These are phyloP conservation scores for Crithidia expoeki DNA, from an alignment of 208 protist genomes.

Conservation along the genomic window DNA sequence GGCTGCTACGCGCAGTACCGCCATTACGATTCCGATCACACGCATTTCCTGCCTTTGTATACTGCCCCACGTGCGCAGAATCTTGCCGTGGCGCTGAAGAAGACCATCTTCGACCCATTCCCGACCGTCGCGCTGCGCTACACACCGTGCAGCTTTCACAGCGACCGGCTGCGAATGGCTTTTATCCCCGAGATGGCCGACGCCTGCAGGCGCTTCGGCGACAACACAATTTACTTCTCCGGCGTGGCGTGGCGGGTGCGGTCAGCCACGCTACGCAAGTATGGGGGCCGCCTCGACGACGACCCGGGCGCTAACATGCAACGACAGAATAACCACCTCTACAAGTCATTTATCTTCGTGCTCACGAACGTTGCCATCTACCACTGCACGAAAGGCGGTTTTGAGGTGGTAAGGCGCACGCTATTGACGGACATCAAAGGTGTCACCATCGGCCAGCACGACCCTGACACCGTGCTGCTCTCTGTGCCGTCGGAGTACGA, in stretches of 20 bases:
- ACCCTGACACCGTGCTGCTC: conserved; percentile 65
- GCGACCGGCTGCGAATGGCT: conserved; percentile 56
- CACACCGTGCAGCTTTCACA: conserved; percentile 33
- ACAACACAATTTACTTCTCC: conserved; percentile 79
- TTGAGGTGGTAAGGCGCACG: conserved; percentile 58
- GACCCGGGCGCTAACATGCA: conserved; percentile 42
- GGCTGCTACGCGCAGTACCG: conserved; percentile 25
- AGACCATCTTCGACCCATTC: conserved; percentile 53
- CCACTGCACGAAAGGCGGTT: conserved; percentile 58
- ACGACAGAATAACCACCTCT: conserved; percentile 48
- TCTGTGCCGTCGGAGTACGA: conserved; percentile 64
- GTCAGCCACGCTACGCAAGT: conserved; percentile 46
- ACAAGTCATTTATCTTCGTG: conserved; percentile 61
- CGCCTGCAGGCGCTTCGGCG: conserved; percentile 59
- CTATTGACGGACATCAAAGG: conserved; percentile 49
- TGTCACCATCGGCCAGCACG: conserved; percentile 38
- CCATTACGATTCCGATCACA: conserved; percentile 4
- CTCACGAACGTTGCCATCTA: conserved; percentile 77
- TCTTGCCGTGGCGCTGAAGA: conserved; percentile 45
- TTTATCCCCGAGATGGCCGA: conserved; percentile 60
- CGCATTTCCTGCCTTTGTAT: conserved; percentile 42
- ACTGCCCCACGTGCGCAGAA: conserved; percentile 44
- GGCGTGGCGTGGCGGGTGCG: conserved; percentile 68
- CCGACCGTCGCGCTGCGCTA: conserved; percentile 60
- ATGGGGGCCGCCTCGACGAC: conserved; percentile 22